phyloP scores from a whole-genome alignment of 257 asterid genomes.

The Solanum megistacrolobum region DNA sequence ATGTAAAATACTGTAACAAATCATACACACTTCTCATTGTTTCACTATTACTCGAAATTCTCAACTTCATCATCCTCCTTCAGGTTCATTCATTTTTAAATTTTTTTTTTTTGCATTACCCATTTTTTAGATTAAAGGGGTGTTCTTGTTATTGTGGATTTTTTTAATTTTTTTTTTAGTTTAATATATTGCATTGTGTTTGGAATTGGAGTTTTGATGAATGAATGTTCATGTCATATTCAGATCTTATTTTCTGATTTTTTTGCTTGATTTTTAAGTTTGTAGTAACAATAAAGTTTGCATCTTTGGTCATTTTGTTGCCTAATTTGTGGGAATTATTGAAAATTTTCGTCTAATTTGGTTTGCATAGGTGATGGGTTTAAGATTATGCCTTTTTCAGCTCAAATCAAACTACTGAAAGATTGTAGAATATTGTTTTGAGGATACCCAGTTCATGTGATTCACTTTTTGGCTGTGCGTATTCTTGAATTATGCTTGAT shows the following conservation, averaged over 20 bases:
- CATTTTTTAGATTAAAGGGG: not conserved
- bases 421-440: not conserved
- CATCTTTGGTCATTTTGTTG: not conserved
- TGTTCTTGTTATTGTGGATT: not conserved
- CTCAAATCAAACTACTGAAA: not conserved
- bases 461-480: not conserved
- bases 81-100: slow-evolving; percentile 24
- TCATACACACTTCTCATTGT: not conserved
- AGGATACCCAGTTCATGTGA: not conserved
- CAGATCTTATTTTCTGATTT: not conserved
- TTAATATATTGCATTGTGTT: not conserved
- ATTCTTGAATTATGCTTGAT: not conserved
- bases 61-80: slow-evolving; percentile 2
- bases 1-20: slow-evolving; percentile 11
- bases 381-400: not conserved
- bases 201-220: not conserved
- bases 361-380: not conserved
- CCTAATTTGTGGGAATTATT: not conserved
- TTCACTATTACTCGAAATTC: slow-evolving; percentile 9
- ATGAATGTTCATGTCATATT: not conserved
- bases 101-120: not conserved
- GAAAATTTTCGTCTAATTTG: not conserved
- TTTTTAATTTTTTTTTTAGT: not conserved
- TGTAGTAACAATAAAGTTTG: not conserved
- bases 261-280: not conserved